Conservation (phyloP, 1,139 yeast species). For the Saccharomyces pastorianus region DNA sequence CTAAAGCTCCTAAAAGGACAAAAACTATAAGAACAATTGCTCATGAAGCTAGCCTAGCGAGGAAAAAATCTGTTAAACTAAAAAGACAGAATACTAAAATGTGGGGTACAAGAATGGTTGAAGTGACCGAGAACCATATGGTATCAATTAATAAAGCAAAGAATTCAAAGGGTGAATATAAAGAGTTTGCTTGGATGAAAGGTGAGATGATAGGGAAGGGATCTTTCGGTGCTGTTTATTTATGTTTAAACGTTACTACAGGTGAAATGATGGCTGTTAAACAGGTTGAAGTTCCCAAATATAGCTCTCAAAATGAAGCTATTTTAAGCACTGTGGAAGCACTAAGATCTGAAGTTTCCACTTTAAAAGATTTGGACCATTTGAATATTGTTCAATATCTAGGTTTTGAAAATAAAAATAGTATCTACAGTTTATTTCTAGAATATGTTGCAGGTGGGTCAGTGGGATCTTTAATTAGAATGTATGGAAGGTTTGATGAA, state of each 20-base stretch:
- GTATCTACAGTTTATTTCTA: slow-evolving; percentile 73
- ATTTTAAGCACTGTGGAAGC: slow-evolving; percentile 62
- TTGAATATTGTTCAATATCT: slow-evolving; percentile 89
- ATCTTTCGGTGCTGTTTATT: slow-evolving; percentile 90
- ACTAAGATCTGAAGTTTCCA: slow-evolving; percentile 82
- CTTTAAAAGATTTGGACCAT: slow-evolving; percentile 91
- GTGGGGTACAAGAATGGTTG: slow-evolving; percentile 95
- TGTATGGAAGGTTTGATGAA: slow-evolving; percentile 83
- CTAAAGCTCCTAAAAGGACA: slow-evolving; percentile 44
- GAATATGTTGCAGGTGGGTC: slow-evolving; percentile 99
- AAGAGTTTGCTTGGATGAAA: slow-evolving; percentile 93
- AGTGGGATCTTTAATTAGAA: slow-evolving; percentile 75
- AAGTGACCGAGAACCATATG: slow-evolving; percentile 71
- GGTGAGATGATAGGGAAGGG: slow-evolving; percentile 97
- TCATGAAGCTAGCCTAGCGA: slow-evolving; percentile 70
- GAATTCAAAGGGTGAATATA: slow-evolving; percentile 53
- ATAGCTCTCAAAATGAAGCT: slow-evolving; percentile 39
- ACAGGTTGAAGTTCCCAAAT: slow-evolving; percentile 68
- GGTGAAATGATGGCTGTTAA: slow-evolving; percentile 99
- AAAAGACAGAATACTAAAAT: slow-evolving; percentile 81
- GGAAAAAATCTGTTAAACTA: slow-evolving; percentile 36
- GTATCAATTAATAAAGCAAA: slow-evolving; percentile 38
- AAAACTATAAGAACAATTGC: slow-evolving; percentile 90
- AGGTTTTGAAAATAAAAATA: slow-evolving; percentile 76
- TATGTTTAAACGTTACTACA: slow-evolving; percentile 89